Base-by-base conservation (phyloP, 768 basidiomycete species). In the Amylocystis lapponica region DNA sequence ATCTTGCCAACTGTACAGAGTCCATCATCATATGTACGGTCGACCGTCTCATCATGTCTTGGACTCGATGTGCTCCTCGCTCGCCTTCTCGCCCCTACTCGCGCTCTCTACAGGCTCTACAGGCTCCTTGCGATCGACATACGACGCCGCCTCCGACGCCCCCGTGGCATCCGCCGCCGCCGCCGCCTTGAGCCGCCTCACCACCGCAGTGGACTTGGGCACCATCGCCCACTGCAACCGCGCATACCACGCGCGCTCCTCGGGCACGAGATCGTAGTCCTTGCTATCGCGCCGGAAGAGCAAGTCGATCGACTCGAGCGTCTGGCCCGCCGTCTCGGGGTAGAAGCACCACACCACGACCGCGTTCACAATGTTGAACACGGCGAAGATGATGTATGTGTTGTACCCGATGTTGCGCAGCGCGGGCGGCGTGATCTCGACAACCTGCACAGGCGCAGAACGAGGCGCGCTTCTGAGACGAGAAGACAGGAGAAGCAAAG, bases 381-480 rank as follows among this genome's bases (percentile, higher is more conserved):
- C 58, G 9, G 69, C 69, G 46, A 72, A 73, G 26, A 72, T 67
- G 46, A 70, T 66, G 60, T 69, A 74, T 4, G 71, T 67, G 21
- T 64, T 56, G 64, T 69, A 71, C 33, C 50, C 47, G 38, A 72
- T 68, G 54, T 68, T 68, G n/a, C 61, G 64, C 41, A 72, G 70
- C 1, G 68, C 67, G 2, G 59, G 61, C 7, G 66, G 67, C 7
- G 70, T 68, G 56, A 70, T 70, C 49, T 70, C 59, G 3, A 70
- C 67, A 10, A 70, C 65, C 16, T 49, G 47, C 22, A 20, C 13
- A 27, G 36, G 14, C 19, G 32, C n/a, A 5, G 32, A 33, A 19
- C 5, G 32, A 33, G n/a, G n/a, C n/a, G n/a, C n/a, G n/a, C n/a
- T n/a, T n/a, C n/a, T 22, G 27, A 3, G 32, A 21, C 3, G 22